Conservation (phyloP, 1,139 yeast genomes). For the Debaryomyces psychrophilus region DNA sequence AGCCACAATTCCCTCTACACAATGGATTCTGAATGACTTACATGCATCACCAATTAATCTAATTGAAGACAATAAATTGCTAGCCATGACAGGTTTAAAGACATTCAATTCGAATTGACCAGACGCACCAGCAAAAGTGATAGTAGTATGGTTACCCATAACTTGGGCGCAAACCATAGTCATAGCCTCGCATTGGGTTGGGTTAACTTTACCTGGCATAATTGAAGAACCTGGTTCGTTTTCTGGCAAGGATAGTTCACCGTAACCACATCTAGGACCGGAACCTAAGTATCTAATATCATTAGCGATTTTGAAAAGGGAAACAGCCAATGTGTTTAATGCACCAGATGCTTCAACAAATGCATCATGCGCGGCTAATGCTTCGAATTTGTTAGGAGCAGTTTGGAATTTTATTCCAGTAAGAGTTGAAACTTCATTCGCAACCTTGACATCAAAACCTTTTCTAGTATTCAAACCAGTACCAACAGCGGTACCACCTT, state of each 20-base stretch:
- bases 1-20: slow-evolving; percentile 88
- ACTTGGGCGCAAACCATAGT: slow-evolving; percentile 96
- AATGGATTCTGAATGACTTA: slow-evolving; percentile 81
- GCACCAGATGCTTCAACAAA: slow-evolving; percentile 94
- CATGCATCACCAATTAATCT: slow-evolving; percentile 83
- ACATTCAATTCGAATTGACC: slow-evolving; percentile 96
- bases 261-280: slow-evolving; percentile 97
- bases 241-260: slow-evolving; percentile 87
- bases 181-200: slow-evolving; percentile 94
- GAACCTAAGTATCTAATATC: slow-evolving; percentile 94
- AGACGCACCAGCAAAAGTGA: slow-evolving; percentile 92
- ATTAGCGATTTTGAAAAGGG: slow-evolving; percentile 89
- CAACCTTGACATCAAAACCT: slow-evolving; percentile 81
- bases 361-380: slow-evolving; percentile 95
- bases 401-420: slow-evolving; percentile 83
- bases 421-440: slow-evolving; percentile 70
- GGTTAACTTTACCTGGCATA: slow-evolving; percentile 98
- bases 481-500: slow-evolving; percentile 98
- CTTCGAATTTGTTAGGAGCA: slow-evolving; percentile 96
- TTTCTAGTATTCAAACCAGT: slow-evolving; percentile 87
- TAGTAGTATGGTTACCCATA: slow-evolving; percentile 87
- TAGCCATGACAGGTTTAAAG: slow-evolving; percentile 88
- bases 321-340: slow-evolving; percentile 83
- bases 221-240: slow-evolving; percentile 96
- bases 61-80: slow-evolving; percentile 78